Evolutionary conservation across 768 basidiomycete species (phyloP).

Genomic region (Rhodotorula graminis): DNA sequence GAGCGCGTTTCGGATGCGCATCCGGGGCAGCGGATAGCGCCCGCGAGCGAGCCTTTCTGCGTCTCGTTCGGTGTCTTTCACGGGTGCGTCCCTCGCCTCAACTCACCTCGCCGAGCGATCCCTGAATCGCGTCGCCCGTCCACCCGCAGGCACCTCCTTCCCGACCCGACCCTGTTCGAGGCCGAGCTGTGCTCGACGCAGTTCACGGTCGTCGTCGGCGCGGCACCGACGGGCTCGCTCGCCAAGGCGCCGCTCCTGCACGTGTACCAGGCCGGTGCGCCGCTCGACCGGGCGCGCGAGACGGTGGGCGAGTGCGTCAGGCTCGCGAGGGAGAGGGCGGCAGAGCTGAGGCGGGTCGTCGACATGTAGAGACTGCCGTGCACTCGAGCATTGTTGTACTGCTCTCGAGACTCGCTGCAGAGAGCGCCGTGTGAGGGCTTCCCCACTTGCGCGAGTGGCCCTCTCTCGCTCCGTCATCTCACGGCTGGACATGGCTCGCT

Average conservation of each 20-base stretch:
- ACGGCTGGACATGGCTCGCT: not conserved
- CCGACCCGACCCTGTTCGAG: conserved; percentile 87
- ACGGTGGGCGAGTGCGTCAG: conserved; percentile 43
- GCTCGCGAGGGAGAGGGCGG: conserved; percentile 39
- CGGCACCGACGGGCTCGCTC: conserved; percentile 40
- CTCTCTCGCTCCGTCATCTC: too few species aligned
- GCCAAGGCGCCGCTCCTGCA: conserved; percentile 51
- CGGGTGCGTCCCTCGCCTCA: conserved; percentile 53
- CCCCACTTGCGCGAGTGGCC: too few species aligned
- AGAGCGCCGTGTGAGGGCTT: too few species aligned
- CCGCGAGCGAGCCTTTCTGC: conserved; percentile 53
- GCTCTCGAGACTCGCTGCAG: too few species aligned
- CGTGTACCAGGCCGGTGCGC: conserved; percentile 45
- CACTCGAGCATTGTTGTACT: not conserved
- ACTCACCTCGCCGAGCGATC: not conserved
- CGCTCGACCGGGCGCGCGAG: conserved; percentile 40
- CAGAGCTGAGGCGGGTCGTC: conserved; percentile 21
- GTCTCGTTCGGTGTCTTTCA: conserved; percentile 76
- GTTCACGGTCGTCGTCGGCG: conserved; percentile 58
- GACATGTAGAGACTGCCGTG: too few species aligned
- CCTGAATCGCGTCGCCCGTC: not conserved
- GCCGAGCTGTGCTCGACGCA: conserved; percentile 74
- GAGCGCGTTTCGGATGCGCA: conserved; percentile 7
- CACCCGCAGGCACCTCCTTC: conserved; percentile 54
- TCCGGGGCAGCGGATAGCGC: conserved; percentile 53